phyloP scores from a whole-genome alignment of 1,284 basidiomycete genomes.

The Cutaneotrichosporon sp. region DNA sequence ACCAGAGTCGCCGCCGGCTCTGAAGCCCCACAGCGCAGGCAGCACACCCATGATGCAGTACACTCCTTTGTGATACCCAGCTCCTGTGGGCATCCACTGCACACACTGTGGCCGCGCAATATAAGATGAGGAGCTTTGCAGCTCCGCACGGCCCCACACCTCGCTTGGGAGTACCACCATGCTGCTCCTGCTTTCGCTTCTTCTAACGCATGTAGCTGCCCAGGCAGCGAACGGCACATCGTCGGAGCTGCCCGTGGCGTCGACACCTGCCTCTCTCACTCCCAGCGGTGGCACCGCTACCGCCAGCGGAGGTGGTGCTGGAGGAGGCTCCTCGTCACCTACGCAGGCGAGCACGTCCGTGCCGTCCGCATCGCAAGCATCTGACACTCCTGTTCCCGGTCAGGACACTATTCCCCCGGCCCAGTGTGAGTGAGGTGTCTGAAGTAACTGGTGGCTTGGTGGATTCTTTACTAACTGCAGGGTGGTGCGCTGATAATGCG shows the following conservation, averaged over 20 bases:
- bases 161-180: too few species aligned
- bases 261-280: not conserved
- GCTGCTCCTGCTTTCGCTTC: not conserved
- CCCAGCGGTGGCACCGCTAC: not conserved
- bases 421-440: slow-evolving; percentile 54
- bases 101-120: too few species aligned
- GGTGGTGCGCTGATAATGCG: slow-evolving; percentile 52
- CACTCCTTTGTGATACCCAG: too few species aligned
- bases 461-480: too few species aligned
- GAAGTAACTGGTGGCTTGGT: not conserved
- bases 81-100: too few species aligned
- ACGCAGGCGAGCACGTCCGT: slow-evolving; percentile 31
- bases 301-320: not conserved
- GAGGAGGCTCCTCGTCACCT: not conserved
- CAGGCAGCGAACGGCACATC: not conserved
- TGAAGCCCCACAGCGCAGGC: too few species aligned
- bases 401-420: slow-evolving; percentile 64
- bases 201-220: not conserved
- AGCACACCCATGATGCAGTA: too few species aligned
- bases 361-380: slow-evolving; percentile 60
- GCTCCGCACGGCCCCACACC: too few species aligned
- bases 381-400: slow-evolving; percentile 58
- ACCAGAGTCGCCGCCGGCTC: too few species aligned
- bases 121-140: too few species aligned
- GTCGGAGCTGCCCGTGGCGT: not conserved